phyloP scores from a whole-genome alignment of 345 rosid species.

The Acer campestre region DNA sequence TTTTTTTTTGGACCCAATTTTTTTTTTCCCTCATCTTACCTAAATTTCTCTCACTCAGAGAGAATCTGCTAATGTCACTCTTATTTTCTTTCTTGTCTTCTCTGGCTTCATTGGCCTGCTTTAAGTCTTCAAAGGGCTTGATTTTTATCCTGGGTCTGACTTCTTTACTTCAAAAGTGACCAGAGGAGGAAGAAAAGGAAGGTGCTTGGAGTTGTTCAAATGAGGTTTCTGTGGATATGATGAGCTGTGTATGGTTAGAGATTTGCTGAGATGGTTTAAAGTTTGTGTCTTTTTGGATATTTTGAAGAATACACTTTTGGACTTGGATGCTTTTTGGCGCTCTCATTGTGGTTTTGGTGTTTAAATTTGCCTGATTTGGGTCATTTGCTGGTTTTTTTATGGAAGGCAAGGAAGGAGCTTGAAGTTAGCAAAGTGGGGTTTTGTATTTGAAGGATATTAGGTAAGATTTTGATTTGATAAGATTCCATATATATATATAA shows the following conservation, averaged over 20 bases:
- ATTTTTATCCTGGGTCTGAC: neutral
- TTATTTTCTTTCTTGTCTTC: constrained; percentile 15
- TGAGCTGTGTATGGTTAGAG: constrained; percentile 19
- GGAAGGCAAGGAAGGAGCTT: constrained; percentile 14
- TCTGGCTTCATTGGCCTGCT: neutral
- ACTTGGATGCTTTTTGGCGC: constrained; percentile 7
- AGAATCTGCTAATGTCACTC: constrained; percentile 30
- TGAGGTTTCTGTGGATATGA: neutral
- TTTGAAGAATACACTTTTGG: constrained; percentile 32
- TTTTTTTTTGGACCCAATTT: neutral
- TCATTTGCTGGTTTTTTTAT: constrained; percentile 16
- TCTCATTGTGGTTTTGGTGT: constrained; percentile 20
- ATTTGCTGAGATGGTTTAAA: constrained; percentile 15
- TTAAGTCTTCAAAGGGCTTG: neutral
- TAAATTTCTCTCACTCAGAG: neutral
- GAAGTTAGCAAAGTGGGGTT: constrained; percentile 2
- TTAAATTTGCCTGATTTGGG: constrained; percentile 18
- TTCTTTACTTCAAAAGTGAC: neutral
- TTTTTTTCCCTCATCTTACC: neutral
- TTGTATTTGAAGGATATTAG: constrained; percentile 26
- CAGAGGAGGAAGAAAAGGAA: constrained; percentile 3
- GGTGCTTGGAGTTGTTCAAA: constrained; percentile 26
- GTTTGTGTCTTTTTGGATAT: constrained; percentile 21
- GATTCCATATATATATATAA: neutral
- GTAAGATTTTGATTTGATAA: constrained; percentile 22